Conservation (phyloP, 805 yeast species). For the Wickerhamomyces tratensis region DNA sequence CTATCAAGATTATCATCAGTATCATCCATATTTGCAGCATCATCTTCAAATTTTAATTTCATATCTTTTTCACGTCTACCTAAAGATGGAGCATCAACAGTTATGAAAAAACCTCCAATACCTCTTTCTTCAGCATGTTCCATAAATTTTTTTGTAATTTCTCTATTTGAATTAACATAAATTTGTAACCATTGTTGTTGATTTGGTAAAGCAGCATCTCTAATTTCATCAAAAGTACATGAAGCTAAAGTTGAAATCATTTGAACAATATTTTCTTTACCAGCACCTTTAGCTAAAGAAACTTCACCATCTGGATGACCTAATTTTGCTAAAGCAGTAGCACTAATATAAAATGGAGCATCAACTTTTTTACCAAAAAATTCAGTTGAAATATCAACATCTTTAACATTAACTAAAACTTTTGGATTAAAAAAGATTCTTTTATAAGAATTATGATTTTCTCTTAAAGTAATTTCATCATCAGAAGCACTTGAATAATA, state of each 20-base stretch:
- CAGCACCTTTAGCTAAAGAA: conserved; percentile 78
- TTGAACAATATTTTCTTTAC: conserved; percentile 60
- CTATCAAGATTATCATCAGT: conserved; percentile 47
- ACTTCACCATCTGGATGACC: conserved; percentile 94
- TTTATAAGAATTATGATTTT: conserved; percentile 85
- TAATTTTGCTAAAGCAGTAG: conserved; percentile 85
- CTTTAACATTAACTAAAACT: conserved; percentile 70
- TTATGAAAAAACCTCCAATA: conserved; percentile 73
- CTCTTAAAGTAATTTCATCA: conserved; percentile 85
- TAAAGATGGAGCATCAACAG: conserved; percentile 88
- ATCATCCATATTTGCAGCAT: conserved; percentile 37
- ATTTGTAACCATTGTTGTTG: conserved; percentile 88
- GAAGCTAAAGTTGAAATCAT: conserved; percentile 93
- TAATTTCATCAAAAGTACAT: conserved; percentile 78
- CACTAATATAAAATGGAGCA: conserved; percentile 83
- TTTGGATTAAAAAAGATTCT: conserved; percentile 82
- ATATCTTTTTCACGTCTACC: conserved; percentile 89
- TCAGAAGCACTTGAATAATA: conserved; percentile 89
- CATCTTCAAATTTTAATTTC: conserved; percentile 49
- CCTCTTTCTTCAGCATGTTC: conserved; percentile 66
- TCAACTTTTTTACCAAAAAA: conserved; percentile 63
- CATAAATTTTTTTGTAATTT: conserved; percentile 51
- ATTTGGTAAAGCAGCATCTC: conserved; percentile 50
- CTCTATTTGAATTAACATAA: conserved; percentile 72
- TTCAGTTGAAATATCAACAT: conserved; percentile 58